phyloP scores from a whole-genome alignment of 768 basidiomycete genomes.

The Pisolithus albus region DNA sequence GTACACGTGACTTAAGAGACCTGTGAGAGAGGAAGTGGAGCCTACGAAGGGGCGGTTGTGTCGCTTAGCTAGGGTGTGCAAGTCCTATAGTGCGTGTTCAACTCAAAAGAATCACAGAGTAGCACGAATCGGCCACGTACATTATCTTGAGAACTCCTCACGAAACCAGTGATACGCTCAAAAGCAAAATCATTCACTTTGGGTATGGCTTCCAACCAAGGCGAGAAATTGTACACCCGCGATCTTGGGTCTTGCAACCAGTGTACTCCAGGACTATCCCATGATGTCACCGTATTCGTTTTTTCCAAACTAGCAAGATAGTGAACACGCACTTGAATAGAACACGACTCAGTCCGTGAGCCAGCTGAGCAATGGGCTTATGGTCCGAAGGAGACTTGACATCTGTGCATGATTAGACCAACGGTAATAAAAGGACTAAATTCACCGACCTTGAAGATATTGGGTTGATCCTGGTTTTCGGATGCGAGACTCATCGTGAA shows the following conservation, averaged over 20 bases:
- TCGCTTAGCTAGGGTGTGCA: conserved; percentile 51
- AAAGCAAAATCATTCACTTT: conserved; percentile 80
- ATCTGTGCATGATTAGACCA: conserved; percentile 28
- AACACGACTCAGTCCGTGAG: conserved; percentile 62
- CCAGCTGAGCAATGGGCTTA: conserved; percentile 53
- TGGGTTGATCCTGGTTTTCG: background rate
- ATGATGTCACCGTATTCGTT: background rate
- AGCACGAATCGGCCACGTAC: conserved; percentile 30
- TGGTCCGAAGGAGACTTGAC: conserved; percentile 37
- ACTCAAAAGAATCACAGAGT: background rate
- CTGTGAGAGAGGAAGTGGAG: conserved; percentile 85
- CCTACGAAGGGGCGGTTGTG: conserved; percentile 65
- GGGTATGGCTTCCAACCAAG: conserved; percentile 66
- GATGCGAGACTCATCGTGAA: background rate
- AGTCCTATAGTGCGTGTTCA: conserved; percentile 39
- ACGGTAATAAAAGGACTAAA: background rate
- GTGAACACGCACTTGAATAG: conserved; percentile 61
- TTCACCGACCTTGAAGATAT: conserved; percentile 14
- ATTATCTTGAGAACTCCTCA: conserved; percentile 71
- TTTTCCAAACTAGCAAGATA: background rate
- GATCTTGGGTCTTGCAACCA: conserved; percentile 85
- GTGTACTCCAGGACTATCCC: conserved; percentile 73
- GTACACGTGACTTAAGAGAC: conserved; percentile 81
- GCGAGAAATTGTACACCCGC: conserved; percentile 77
- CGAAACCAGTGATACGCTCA: conserved; percentile 64